phyloP scores from a whole-genome alignment of 176 grass and related monocot species.

The Dendrocalamus sinicus region DNA sequence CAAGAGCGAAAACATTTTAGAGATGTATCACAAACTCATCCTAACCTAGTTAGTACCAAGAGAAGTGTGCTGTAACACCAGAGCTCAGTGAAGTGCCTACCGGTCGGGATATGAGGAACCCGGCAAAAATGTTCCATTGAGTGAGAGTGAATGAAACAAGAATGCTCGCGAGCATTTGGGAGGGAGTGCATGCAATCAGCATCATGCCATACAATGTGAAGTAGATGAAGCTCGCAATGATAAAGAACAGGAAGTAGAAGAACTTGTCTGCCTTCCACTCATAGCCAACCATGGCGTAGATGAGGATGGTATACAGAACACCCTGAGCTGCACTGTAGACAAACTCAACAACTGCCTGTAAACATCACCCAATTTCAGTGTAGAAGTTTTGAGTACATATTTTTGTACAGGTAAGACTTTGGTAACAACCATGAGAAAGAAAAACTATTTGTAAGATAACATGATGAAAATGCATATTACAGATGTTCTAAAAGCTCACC shows the following conservation, averaged over 20 bases:
- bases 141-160: conserved; percentile 45
- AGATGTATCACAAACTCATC: not conserved
- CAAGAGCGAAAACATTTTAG: conserved; percentile 3
- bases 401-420: not conserved
- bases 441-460: not conserved
- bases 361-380: conserved; percentile 24
- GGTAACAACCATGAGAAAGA: not conserved
- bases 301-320: conserved; percentile 50
- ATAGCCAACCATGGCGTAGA: conserved; percentile 66
- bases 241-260: conserved; percentile 66
- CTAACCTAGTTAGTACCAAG: not conserved
- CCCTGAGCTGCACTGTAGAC: conserved; percentile 57
- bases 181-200: conserved; percentile 59
- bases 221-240: conserved; percentile 49
- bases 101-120: conserved; percentile 60
- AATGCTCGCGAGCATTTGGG: conserved; percentile 49
- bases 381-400: not conserved
- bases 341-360: conserved; percentile 61
- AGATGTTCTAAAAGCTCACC: not conserved
- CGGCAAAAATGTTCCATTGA: conserved; percentile 67
- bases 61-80: not conserved
- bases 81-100: conserved; percentile 38
- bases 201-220: conserved; percentile 65
- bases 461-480: not conserved
- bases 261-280: conserved; percentile 52